Evolutionary conservation across 1,284 basidiomycete species (phyloP).

Genomic region (Ceratobasidium sp.): DNA sequence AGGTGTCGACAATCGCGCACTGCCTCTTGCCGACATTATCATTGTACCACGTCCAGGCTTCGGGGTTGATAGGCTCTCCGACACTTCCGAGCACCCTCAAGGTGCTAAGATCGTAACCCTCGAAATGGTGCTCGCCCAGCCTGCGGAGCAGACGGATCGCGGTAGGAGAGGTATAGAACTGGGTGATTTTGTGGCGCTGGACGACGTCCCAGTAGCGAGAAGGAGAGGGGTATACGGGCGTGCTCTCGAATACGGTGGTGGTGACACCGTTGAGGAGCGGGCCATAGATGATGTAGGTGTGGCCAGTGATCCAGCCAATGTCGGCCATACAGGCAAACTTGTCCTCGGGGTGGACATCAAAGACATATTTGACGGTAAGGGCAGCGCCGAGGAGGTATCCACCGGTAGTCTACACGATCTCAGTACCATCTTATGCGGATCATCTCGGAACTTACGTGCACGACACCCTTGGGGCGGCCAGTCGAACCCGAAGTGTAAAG

Average conservation of each 20-base stretch:
- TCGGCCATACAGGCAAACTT: conserved; percentile 99
- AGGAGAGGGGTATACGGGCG: conserved; percentile 95
- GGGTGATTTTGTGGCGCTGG: conserved; percentile 90
- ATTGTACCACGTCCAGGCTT: conserved; percentile 99
- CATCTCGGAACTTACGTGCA: conserved; percentile 62
- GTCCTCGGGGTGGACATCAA: conserved; percentile 93
- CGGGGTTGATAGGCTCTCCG: conserved; percentile 98
- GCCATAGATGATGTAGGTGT: conserved; percentile 97
- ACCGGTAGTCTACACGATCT: conserved; percentile 42
- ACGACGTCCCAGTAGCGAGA: conserved; percentile 98
- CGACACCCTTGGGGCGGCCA: conserved; percentile 96
- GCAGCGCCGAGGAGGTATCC: conserved; percentile 85
- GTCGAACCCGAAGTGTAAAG: conserved; percentile 97
- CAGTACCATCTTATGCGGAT: background rate
- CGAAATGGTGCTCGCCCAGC: conserved; percentile 87
- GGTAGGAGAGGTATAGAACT: conserved; percentile 93
- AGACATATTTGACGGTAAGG: conserved; percentile 94
- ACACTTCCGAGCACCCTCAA: conserved; percentile 91
- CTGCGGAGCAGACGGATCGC: conserved; percentile 92
- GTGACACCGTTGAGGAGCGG: conserved; percentile 60
- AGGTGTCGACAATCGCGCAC: conserved; percentile 96
- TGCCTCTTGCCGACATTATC: conserved; percentile 88
- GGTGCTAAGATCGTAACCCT: conserved; percentile 81
- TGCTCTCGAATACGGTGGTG: conserved; percentile 85
- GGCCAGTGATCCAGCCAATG: conserved; percentile 98